Conservation (phyloP, 2,329 filamentous ascomycete genomes). For the Talaromyces sp. region DNA sequence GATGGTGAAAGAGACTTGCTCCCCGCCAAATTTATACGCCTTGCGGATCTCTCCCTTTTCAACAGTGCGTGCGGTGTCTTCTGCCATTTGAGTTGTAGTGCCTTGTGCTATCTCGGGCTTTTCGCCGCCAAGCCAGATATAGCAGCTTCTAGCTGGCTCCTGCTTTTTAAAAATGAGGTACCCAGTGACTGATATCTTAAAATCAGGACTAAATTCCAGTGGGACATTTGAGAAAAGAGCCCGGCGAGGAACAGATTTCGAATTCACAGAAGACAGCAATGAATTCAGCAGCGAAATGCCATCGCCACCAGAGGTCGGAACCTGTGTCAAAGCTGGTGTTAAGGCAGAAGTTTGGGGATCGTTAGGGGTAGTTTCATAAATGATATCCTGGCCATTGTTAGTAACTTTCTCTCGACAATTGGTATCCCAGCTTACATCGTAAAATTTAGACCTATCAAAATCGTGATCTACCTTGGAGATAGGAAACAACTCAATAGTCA, state of each 20-base stretch:
- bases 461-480: slow-evolving; percentile 64
- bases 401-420: not conserved
- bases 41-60: slow-evolving; percentile 79
- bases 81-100: slow-evolving; percentile 67
- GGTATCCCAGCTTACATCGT: slow-evolving; percentile 59
- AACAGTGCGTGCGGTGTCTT: slow-evolving; percentile 69
- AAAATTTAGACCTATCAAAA: slow-evolving; percentile 83
- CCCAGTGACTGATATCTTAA: slow-evolving; percentile 87
- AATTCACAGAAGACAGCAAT: slow-evolving; percentile 81
- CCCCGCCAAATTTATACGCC: slow-evolving; percentile 92
- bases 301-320: slow-evolving; percentile 53
- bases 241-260: slow-evolving; percentile 78
- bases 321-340: slow-evolving; percentile 49
- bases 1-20: slow-evolving; percentile 76
- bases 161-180: slow-evolving; percentile 86
- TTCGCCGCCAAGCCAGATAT: slow-evolving; percentile 83
- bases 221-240: slow-evolving; percentile 82
- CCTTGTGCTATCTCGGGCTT: slow-evolving; percentile 71
- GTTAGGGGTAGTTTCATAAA: slow-evolving; percentile 68
- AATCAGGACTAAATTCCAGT: slow-evolving; percentile 75
- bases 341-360: slow-evolving; percentile 62
- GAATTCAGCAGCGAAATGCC: slow-evolving; percentile 74
- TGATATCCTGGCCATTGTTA: slow-evolving; percentile 62
- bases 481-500: slow-evolving; percentile 87
- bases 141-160: slow-evolving; percentile 72